Conservation (phyloP, 1,139 yeast species). For the Pneumocystis sp. region DNA sequence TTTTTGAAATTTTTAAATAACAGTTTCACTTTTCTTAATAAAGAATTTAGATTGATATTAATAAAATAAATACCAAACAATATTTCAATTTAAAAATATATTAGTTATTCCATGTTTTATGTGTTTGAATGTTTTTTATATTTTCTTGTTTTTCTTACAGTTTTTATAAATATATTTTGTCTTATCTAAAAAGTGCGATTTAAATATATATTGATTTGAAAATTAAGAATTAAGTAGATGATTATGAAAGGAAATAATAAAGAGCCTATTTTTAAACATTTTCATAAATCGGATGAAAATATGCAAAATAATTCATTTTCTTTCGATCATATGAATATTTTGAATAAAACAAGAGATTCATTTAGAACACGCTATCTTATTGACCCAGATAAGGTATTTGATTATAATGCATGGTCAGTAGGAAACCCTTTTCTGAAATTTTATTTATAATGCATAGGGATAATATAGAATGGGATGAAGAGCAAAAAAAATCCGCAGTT, state of each 20-base stretch:
- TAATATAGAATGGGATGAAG: constrained; percentile 95
- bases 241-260: not conserved
- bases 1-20: too few species aligned
- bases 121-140: not conserved
- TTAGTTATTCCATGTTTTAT: not conserved
- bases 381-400: constrained; percentile 63
- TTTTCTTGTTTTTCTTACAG: not conserved
- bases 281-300: not conserved
- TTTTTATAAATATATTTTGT: not conserved
- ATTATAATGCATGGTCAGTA: constrained; percentile 67
- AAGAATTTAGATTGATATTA: not conserved
- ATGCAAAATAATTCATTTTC: not conserved
- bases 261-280: not conserved
- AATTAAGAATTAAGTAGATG: not conserved
- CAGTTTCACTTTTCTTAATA: not conserved
- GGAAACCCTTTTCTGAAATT: not conserved
- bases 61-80: not conserved
- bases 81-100: not conserved
- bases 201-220: not conserved
- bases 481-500: constrained; percentile 63
- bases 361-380: constrained; percentile 75
- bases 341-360: not conserved
- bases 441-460: constrained; percentile 31
- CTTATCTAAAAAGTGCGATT: not conserved
- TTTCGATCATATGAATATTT: too few species aligned